These are phyloP conservation scores for Kluyveromyces sp. DNA, from an alignment of 1,139 yeast genomes.

Conservation along the genomic window DNA sequence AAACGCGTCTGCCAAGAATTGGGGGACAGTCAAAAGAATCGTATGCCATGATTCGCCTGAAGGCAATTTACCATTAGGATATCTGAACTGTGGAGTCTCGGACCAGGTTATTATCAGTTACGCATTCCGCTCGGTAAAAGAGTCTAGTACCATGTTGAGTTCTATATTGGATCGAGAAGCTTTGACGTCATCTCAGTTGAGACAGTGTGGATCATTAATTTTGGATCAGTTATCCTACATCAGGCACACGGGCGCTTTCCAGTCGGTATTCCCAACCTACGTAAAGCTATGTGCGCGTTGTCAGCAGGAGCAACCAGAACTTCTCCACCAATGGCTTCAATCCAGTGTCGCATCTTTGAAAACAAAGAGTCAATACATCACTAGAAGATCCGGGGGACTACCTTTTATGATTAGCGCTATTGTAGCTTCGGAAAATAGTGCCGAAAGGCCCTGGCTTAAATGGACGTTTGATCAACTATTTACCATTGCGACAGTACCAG, in stretches of 20 bases:
- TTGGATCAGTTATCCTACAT: constrained; percentile 64
- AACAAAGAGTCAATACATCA: constrained; percentile 57
- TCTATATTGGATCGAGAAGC: constrained; percentile 32
- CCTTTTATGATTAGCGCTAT: constrained; percentile 75
- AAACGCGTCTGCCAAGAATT: constrained; percentile 35
- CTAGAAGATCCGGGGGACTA: constrained; percentile 87
- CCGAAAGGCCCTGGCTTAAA: constrained; percentile 35
- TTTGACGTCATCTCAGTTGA: constrained; percentile 24
- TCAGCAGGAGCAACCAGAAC: constrained; percentile 30
- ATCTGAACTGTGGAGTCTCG: constrained; percentile 37
- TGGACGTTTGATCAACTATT: constrained; percentile 47
- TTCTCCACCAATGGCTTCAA: constrained; percentile 50
- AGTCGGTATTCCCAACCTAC: constrained; percentile 78
- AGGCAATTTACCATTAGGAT: constrained; percentile 46
- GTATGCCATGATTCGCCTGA: constrained; percentile 65
- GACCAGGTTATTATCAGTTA: constrained; percentile 62
- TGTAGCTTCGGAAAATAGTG: constrained; percentile 46
- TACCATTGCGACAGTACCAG: constrained; percentile 46
- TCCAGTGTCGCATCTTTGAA: constrained; percentile 47
- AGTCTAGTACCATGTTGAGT: constrained; percentile 52
- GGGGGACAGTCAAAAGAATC: constrained; percentile 51
- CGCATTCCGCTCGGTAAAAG: constrained; percentile 83
- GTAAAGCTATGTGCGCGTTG: constrained; percentile 54
- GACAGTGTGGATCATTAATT: constrained; percentile 46
- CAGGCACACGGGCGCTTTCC: constrained; percentile 86